Evolutionary conservation across 2,329 filamentous ascomycete genomes (phyloP).

Genomic region (Claviceps sorghi): DNA sequence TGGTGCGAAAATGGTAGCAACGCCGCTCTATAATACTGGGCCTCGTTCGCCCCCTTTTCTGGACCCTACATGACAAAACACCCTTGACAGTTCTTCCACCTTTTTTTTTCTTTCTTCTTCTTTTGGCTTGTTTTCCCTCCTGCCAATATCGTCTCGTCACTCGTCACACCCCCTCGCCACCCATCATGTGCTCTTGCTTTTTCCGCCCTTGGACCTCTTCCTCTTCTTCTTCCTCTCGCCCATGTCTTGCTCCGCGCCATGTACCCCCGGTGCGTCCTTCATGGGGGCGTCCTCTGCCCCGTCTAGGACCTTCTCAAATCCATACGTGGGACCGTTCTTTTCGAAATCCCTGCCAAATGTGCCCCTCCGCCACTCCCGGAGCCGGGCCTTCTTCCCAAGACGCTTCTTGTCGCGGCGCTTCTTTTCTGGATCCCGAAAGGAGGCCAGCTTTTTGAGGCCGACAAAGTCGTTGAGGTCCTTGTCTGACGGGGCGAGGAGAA

Average conservation of each 20-base stretch:
- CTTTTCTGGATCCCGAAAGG: slow-evolving; percentile 77
- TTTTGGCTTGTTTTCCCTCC: neutral
- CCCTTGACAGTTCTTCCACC: too few species aligned
- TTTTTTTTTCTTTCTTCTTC: neutral
- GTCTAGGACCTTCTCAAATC: slow-evolving; percentile 31
- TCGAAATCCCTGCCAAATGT: slow-evolving; percentile 46
- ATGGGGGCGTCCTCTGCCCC: slow-evolving; percentile 10
- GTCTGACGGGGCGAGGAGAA: slow-evolving; percentile 77
- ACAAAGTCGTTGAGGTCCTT: slow-evolving; percentile 76
- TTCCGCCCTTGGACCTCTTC: slow-evolving; percentile 35
- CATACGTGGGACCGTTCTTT: slow-evolving; percentile 40
- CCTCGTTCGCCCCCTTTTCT: neutral
- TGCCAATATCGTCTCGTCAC: neutral
- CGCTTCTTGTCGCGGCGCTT: slow-evolving; percentile 80
- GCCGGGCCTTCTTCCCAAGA: slow-evolving; percentile 79
- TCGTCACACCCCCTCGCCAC: neutral
- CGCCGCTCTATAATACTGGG: neutral
- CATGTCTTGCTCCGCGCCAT: slow-evolving; percentile 8
- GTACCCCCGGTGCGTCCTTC: neutral
- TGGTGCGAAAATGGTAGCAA: neutral
- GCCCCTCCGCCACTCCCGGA: slow-evolving; percentile 69
- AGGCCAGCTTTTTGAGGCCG: slow-evolving; percentile 85
- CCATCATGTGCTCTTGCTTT: slow-evolving; percentile 7
- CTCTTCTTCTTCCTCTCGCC: slow-evolving; percentile 32
- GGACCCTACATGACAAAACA: too few species aligned